Evolutionary conservation across 208 protist genomes (phyloP), one percentile per base, ranked within the genome.

Genomic region (Leishmania gerbilli): DNA sequence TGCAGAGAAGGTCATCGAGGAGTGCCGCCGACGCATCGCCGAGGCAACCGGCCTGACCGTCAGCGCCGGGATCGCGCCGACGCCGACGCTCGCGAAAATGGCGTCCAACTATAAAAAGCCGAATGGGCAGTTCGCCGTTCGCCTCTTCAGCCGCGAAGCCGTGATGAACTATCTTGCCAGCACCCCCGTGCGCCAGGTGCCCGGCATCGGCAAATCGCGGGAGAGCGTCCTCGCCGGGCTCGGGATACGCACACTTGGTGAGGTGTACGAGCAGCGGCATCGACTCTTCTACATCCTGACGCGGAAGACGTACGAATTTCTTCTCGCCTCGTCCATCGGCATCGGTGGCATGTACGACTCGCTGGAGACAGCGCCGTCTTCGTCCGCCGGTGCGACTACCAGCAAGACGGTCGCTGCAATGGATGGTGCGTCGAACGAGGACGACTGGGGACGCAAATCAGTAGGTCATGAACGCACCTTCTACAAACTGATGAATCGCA

Each of bases 31-130:
- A 3, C 72, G 83, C 27, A 82, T 97, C 3, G 65, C 79, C 34
- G 83, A 81, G 58, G 84, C 77, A 47, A 97, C 92, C 21, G 76
- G 83, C 34, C 79, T 98, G 68, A 98, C 96, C 17, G 81, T 85
- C 42, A 96, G 91, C 72, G 94, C 89, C 31, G 92, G 95, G 42
- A 95, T 98, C 55, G 94, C 86, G 4, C 87, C 93, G 9, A 97
- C 95, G 9, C 65, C 83, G 19, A 90, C 91, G 45, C 83, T 98
- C 55, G 87, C 95, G 24, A 98, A 99, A 88, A 97, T 99, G 34
- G 91, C 87, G 42, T 90, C 91, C 15, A 98, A 99, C 76, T 87
- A 91, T 77, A 93, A 98, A 68, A 99, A 99, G 84, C 98, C 98
- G 15, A 93, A 99, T 77, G 98, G 97, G 21, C 97, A 98, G 86